These are phyloP conservation scores for Corynascus novoguineensis DNA, from an alignment of 495 filamentous ascomycete species.

Conservation along the genomic window DNA sequence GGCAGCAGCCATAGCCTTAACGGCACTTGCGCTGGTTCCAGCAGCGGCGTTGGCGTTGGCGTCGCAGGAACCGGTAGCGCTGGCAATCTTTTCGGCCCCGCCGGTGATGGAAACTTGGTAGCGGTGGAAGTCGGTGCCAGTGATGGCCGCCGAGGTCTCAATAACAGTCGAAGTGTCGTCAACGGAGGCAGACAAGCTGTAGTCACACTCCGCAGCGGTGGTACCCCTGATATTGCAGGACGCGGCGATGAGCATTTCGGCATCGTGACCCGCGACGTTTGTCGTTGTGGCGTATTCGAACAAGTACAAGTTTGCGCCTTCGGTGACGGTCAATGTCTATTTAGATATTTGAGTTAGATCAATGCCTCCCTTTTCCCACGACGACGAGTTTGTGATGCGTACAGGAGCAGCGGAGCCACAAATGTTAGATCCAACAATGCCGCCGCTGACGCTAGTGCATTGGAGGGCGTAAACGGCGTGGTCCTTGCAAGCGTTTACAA, in stretches of 20 bases:
- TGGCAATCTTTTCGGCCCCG: conserved; percentile 11
- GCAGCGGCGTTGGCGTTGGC: background rate
- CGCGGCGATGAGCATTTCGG: background rate
- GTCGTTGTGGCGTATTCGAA: background rate
- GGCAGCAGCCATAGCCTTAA: background rate
- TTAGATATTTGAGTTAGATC: background rate
- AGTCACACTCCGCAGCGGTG: background rate
- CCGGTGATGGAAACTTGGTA: conserved; percentile 4
- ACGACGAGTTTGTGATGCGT: background rate
- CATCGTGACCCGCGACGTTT: background rate
- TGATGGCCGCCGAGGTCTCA: background rate
- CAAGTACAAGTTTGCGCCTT: background rate
- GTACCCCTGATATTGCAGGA: background rate
- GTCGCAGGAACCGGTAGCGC: background rate
- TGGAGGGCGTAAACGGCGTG: conserved; percentile 3
- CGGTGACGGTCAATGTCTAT: background rate
- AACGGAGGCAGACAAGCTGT: background rate
- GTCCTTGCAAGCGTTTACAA: background rate
- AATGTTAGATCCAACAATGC: background rate
- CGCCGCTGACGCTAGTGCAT: background rate
- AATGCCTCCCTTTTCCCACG: background rate
- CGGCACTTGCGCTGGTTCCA: background rate
- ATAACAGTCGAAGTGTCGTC: background rate
- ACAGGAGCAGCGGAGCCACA: background rate
- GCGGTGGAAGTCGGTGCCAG: background rate